These are phyloP conservation scores for Cryptosporidium ryanae DNA, from an alignment of 169 alveolate genomes.

Conservation along the genomic window DNA sequence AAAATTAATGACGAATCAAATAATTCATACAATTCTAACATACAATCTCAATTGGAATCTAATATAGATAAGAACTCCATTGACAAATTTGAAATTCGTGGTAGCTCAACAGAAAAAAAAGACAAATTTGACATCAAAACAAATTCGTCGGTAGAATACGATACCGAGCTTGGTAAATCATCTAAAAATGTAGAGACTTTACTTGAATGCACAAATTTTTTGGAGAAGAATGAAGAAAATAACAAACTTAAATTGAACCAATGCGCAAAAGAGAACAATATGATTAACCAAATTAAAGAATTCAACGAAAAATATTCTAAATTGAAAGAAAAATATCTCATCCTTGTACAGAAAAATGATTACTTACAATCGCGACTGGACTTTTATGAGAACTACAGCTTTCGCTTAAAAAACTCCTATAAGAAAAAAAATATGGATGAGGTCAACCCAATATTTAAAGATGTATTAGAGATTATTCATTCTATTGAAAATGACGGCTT, in stretches of 20 bases:
- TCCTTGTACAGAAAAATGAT: slow-evolving; percentile 57
- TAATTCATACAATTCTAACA: too few relatives aligned
- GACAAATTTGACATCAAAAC: background rate
- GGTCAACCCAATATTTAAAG: background rate
- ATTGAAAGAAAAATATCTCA: slow-evolving; percentile 51
- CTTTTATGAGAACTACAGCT: slow-evolving; percentile 40
- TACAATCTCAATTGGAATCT: too few relatives aligned
- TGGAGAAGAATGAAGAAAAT: background rate
- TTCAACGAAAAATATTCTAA: slow-evolving; percentile 11
- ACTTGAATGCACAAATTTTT: background rate
- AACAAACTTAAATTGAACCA: background rate
- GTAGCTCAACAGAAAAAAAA: background rate
- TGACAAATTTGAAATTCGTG: too few relatives aligned
- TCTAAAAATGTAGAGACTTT: background rate
- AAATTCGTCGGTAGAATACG: background rate
- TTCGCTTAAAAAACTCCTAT: background rate
- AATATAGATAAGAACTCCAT: too few relatives aligned
- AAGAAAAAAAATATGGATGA: background rate
- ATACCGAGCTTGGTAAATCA: background rate
- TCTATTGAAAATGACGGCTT: background rate
- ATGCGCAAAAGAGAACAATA: background rate
- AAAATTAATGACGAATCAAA: too few relatives aligned
- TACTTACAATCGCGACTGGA: slow-evolving; percentile 40
- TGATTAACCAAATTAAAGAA: background rate
- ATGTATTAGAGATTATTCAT: background rate